Conservation (phyloP, 441 rosid genomes). For the Raphanus hybrid region DNA sequence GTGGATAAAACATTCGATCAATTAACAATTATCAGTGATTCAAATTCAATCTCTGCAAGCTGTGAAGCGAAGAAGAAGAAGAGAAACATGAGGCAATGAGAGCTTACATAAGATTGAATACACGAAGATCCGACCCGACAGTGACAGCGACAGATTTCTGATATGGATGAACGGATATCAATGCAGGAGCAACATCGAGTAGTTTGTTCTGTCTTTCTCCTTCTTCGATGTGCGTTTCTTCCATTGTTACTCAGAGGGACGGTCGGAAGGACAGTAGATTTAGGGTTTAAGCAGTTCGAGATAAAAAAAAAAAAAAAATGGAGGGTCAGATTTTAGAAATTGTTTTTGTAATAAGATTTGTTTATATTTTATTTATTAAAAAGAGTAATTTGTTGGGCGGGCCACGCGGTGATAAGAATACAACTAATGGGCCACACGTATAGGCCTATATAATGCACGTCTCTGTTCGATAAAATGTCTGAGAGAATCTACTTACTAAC, state of each 20-base stretch:
- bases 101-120: constrained; percentile 69
- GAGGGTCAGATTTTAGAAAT: no score
- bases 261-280: neutral
- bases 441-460: neutral
- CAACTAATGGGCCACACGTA: neutral
- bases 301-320: no score
- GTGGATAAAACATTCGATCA: constrained; percentile 14
- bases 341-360: no score
- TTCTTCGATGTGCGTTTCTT: constrained; percentile 58
- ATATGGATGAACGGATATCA: constrained; percentile 68
- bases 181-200: constrained; percentile 78
- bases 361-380: no score
- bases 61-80: neutral
- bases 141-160: constrained; percentile 74
- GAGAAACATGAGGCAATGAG: neutral
- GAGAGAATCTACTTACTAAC: neutral
- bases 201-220: constrained; percentile 53
- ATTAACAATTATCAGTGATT: neutral
- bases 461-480: constrained; percentile 36
- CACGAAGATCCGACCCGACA: constrained; percentile 87
- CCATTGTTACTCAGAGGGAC: constrained; percentile 45
- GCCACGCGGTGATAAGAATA: neutral
- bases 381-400: neutral
- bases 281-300: constrained; percentile 48
- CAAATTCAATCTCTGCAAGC: neutral